Base-by-base conservation (phyloP, 2,329 filamentous ascomycete genomes). In the Neofusicoccum ribis region DNA sequence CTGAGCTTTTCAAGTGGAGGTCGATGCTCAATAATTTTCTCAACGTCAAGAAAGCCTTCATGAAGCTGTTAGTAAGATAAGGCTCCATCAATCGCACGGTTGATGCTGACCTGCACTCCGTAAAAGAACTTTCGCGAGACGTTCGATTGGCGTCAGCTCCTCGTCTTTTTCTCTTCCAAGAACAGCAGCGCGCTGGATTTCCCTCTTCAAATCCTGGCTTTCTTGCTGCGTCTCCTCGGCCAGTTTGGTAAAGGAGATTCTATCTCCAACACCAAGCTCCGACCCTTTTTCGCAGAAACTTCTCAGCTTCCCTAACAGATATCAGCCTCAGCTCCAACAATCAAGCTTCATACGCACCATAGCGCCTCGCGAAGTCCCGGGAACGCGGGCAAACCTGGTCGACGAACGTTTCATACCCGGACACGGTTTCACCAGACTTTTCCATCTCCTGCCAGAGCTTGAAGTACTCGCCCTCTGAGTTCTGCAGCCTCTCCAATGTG, bases 351-450 rank as follows among this genome's bases (percentile, higher is more conserved):
- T 9, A 41, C 51, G 14, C 15, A 56, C 51, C 31, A 23, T 56
- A 56, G 2, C 4, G 14, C 27, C 6, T 20, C 5, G 69, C 64
- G 6, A 73, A 70, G 5, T 73, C 69, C 37, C 37, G 11, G 9
- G 14, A 15, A 15, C 9, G 37, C 11, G 14, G 14, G 37, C 11
- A 39, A 39, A 39, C 74, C 34, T 79, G 74, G 43, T 78, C 74
- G 7, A 80, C 54, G 52, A 80, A 80, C 0, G 78, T 78, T 49
- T 80, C 77, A 58, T 74, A 80, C 8, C 78, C 78, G 64, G 79
- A 71, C 5, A 80, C 70, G 34, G 71, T 64, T 31, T 70, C 61
- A 44, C 76, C 72, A 15, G 9, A 15, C 9, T 11, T 15, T 0
- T 68, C 49, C 60, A 78, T 73, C 31, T 77, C 75, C 5, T 66